Percentiles rank a stretch among this genome's conserved stretches.
Conservation (phyloP, 441 rosid genomes). For the Corymbia calophylla region DNA sequence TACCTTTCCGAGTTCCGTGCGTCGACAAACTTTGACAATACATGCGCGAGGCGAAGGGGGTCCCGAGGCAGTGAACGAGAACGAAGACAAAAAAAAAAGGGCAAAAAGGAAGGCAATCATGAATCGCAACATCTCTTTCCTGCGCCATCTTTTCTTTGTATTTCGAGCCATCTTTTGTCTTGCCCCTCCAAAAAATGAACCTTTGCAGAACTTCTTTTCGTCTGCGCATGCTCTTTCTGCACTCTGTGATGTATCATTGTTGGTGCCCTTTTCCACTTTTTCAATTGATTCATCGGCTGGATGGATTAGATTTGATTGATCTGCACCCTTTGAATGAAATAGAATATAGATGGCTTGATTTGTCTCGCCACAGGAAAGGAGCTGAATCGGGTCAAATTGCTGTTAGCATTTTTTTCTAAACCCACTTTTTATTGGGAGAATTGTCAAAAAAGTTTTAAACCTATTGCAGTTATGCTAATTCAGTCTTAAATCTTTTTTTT, state of each 20-base stretch:
- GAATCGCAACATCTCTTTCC: not conserved
- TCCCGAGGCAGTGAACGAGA: not conserved
- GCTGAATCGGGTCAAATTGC: not conserved
- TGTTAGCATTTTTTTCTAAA: not conserved
- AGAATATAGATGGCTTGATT: not conserved
- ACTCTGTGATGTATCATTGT: not conserved
- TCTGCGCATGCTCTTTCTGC: not conserved
- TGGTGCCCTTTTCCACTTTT: not conserved
- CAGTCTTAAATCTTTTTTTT: no score
- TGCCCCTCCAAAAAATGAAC: not conserved
- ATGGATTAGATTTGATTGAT: not conserved
- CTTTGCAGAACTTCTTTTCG: not conserved
- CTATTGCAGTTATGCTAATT: no score
- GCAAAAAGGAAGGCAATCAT: not conserved
- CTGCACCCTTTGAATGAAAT: not conserved
- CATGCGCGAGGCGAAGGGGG: not conserved
- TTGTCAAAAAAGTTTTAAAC: no score
- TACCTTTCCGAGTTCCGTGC: not conserved
- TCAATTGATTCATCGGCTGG: not conserved
- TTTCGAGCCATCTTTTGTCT: not conserved
- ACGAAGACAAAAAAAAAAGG: not conserved
- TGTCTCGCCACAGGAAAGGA: not conserved
- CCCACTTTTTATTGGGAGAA: no score
- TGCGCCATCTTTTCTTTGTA: not conserved
- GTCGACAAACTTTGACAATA: not conserved